Evolutionary conservation across 2,329 filamentous ascomycete genomes (phyloP).

Genomic region (Neofusicoccum parvum): DNA sequence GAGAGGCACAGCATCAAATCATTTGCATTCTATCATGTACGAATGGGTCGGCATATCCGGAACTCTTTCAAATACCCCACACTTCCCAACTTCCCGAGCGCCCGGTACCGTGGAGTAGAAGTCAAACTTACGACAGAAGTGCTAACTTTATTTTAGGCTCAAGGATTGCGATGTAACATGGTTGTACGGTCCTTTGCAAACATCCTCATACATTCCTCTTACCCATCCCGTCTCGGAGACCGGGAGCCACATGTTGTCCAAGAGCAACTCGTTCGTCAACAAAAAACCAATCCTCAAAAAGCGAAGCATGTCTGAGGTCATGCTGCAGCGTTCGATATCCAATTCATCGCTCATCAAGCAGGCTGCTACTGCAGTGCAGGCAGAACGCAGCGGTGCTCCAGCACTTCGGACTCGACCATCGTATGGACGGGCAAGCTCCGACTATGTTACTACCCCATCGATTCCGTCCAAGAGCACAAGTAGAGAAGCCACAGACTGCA

Average conservation of each 20-base stretch:
- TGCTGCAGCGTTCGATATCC: conserved; percentile 86
- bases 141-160: conserved; percentile 63
- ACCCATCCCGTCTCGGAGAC: conserved; percentile 52
- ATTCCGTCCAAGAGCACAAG: conserved; percentile 65
- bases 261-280: conserved; percentile 68
- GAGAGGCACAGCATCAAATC: background rate
- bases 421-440: conserved; percentile 66
- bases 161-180: conserved; percentile 98
- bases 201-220: conserved; percentile 61
- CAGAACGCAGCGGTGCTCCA: conserved; percentile 55
- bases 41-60: background rate
- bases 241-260: conserved; percentile 60
- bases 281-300: conserved; percentile 97
- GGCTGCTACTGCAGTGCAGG: conserved; percentile 81
- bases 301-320: conserved; percentile 91
- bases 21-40: conserved; percentile 19
- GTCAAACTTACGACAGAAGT: conserved; percentile 3
- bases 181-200: conserved; percentile 92
- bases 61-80: background rate
- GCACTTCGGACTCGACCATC: conserved; percentile 43
- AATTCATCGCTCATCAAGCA: conserved; percentile 88
- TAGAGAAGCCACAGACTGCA: conserved; percentile 65
- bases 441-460: conserved; percentile 61
- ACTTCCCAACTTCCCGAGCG: background rate
- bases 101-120: background rate